Evolutionary conservation across 2,329 filamentous ascomycete genomes (phyloP).

Genomic region (Macrophomina pseudophaseolina): DNA sequence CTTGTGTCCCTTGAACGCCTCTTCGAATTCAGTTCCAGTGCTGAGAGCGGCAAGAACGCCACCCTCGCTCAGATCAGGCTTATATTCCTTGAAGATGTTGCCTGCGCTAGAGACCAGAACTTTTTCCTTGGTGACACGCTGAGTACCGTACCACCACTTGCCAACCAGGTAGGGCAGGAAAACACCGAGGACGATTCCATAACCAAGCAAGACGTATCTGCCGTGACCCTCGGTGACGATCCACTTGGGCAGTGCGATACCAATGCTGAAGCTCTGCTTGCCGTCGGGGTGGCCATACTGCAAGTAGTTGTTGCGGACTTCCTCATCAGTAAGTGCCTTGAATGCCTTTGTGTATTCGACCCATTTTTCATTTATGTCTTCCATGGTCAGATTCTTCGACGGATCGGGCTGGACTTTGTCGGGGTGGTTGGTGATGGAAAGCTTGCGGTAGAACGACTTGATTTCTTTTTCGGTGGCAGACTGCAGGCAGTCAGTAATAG

Average conservation of each 20-base stretch:
- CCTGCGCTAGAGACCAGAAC: conserved; percentile 93
- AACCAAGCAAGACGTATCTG: conserved; percentile 91
- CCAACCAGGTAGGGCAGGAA: conserved; percentile 91
- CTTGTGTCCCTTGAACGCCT: conserved; percentile 76
- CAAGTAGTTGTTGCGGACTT: conserved; percentile 94
- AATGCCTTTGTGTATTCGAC: conserved; percentile 97
- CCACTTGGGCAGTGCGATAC: conserved; percentile 91
- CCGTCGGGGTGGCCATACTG: conserved; percentile 96
- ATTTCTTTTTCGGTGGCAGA: conserved; percentile 87
- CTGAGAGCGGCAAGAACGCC: conserved; percentile 82
- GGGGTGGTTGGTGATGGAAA: conserved; percentile 87
- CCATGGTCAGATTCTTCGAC: conserved; percentile 85
- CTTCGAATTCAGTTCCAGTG: conserved; percentile 82
- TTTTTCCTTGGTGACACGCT: conserved; percentile 89
- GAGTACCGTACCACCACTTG: conserved; percentile 98
- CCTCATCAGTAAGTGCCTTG: conserved; percentile 96
- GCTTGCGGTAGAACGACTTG: conserved; percentile 85
- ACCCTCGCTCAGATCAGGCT: conserved; percentile 79
- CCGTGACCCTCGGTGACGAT: conserved; percentile 92
- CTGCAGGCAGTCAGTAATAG: conserved; percentile 50
- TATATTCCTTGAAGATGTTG: conserved; percentile 91
- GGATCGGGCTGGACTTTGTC: conserved; percentile 88
- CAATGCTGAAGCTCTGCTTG: conserved; percentile 97
- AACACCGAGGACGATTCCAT: conserved; percentile 85
- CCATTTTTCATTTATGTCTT: conserved; percentile 84